phyloP scores from a whole-genome alignment of 805 yeast species.

The Pichia exigua region DNA sequence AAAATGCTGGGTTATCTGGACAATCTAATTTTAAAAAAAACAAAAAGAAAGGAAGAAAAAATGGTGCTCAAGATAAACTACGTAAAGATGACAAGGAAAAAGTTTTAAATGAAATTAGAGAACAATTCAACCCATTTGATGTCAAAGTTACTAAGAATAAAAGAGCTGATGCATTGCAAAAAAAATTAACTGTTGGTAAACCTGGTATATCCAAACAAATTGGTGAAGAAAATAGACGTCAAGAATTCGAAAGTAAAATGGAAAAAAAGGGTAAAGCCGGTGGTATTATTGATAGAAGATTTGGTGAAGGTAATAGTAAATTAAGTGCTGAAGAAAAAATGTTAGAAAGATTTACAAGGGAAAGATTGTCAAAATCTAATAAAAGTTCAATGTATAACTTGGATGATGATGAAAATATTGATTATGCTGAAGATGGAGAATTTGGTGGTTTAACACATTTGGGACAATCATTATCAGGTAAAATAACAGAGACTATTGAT shows the following conservation, averaged over 20 bases:
- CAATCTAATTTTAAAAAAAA: constrained; percentile 53
- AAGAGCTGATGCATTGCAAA: constrained; percentile 38
- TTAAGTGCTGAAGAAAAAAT: constrained; percentile 86
- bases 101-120: constrained; percentile 55
- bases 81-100: constrained; percentile 61
- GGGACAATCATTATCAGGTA: constrained; percentile 54
- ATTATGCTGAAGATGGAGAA: constrained; percentile 51
- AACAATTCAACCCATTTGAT: constrained; percentile 87
- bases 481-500: constrained; percentile 28
- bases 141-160: constrained; percentile 62
- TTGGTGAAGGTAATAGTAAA: constrained; percentile 73
- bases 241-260: constrained; percentile 58
- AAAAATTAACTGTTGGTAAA: constrained; percentile 48
- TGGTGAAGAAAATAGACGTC: constrained; percentile 56
- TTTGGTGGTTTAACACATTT: constrained; percentile 65
- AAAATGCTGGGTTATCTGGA: constrained; percentile 78
- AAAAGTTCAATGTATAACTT: constrained; percentile 61
- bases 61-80: constrained; percentile 53
- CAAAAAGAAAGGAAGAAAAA: constrained; percentile 40
- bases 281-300: constrained; percentile 75
- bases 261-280: constrained; percentile 66
- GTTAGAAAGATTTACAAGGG: constrained; percentile 91
- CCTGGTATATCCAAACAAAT: constrained; percentile 64
- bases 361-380: constrained; percentile 58
- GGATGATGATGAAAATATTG: constrained; percentile 48